phyloP scores from a whole-genome alignment of 257 asterid genomes.

The Capsicum chinense region DNA sequence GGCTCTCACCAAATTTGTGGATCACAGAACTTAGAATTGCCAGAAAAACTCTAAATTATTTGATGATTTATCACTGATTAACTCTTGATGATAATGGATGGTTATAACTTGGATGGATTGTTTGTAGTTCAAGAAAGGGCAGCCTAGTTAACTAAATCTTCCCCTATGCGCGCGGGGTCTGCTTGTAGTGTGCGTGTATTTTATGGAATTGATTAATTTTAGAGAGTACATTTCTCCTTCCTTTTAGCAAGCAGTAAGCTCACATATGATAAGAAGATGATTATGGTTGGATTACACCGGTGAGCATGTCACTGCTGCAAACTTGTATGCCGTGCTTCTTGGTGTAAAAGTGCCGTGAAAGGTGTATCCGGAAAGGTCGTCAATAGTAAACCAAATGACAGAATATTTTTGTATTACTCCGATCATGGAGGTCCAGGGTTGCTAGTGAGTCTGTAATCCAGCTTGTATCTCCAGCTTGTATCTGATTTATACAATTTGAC shows the following conservation, averaged over 20 bases:
- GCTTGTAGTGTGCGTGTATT: background rate
- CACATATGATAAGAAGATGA: background rate
- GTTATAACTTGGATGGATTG: conserved; percentile 11
- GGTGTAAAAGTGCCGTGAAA: conserved; percentile 63
- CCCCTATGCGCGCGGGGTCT: too few species aligned
- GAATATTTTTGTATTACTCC: conserved; percentile 78
- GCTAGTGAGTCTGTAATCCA: conserved; percentile 52
- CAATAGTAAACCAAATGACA: conserved; percentile 65
- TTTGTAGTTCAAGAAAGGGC: too few species aligned
- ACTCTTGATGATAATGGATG: background rate
- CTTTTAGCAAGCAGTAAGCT: background rate
- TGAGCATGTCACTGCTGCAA: conserved; percentile 57
- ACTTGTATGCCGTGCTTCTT: conserved; percentile 75
- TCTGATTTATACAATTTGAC: background rate
- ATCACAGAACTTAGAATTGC: conserved; percentile 76
- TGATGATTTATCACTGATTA: background rate
- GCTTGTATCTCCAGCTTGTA: background rate
- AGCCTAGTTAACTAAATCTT: too few species aligned
- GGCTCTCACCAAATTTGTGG: conserved; percentile 67
- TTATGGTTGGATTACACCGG: conserved; percentile 79
- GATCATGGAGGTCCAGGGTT: conserved; percentile 99
- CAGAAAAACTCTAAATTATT: conserved; percentile 44
- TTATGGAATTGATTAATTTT: background rate
- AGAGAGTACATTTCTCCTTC: background rate
- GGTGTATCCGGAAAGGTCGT: conserved; percentile 89